A percentile compares a stretch with the other conserved stretches of the same genome.
phyloP scores from a whole-genome alignment of 2,329 filamentous ascomycete species.

The Hypoxylon sp. region DNA sequence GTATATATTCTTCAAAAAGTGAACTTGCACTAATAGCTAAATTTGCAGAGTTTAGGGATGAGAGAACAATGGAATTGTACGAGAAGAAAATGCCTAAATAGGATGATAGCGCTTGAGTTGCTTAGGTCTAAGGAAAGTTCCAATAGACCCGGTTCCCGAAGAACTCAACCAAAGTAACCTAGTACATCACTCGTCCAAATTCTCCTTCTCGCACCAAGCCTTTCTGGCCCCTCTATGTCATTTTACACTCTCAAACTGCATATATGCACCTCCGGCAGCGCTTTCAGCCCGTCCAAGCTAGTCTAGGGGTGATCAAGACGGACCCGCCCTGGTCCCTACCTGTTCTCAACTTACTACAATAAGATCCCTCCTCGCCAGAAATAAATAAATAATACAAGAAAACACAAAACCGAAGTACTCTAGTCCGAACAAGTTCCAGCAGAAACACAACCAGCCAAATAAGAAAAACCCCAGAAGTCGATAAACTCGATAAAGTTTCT shows the following conservation, averaged over 20 bases:
- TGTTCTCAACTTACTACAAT: slow-evolving; percentile 45
- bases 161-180: slow-evolving; percentile 6
- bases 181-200: not conserved
- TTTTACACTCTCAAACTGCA: slow-evolving; percentile 34
- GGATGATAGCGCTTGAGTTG: not conserved
- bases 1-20: slow-evolving; percentile 29
- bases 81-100: slow-evolving; percentile 13
- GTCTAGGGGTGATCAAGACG: slow-evolving; percentile 46
- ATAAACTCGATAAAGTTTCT: slow-evolving; percentile 17
- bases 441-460: slow-evolving; percentile 8
- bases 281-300: slow-evolving; percentile 51
- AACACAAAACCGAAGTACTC: slow-evolving; percentile 10
- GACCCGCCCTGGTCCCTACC: slow-evolving; percentile 48
- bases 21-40: not conserved
- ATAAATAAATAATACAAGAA: slow-evolving; percentile 40
- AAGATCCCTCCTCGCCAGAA: slow-evolving; percentile 39
- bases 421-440: slow-evolving; percentile 32
- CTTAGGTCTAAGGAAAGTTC: slow-evolving; percentile 7
- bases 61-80: slow-evolving; percentile 32
- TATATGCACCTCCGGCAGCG: slow-evolving; percentile 42
- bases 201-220: not conserved
- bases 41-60: not conserved
- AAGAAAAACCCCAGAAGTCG: slow-evolving; percentile 29
- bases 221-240: slow-evolving; percentile 30
- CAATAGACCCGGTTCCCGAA: slow-evolving; percentile 16